Evolutionary conservation across 2,329 filamentous ascomycete species (phyloP), one percentile per base, ranked within the genome.

Genomic region (Aspergillus alliaceus): DNA sequence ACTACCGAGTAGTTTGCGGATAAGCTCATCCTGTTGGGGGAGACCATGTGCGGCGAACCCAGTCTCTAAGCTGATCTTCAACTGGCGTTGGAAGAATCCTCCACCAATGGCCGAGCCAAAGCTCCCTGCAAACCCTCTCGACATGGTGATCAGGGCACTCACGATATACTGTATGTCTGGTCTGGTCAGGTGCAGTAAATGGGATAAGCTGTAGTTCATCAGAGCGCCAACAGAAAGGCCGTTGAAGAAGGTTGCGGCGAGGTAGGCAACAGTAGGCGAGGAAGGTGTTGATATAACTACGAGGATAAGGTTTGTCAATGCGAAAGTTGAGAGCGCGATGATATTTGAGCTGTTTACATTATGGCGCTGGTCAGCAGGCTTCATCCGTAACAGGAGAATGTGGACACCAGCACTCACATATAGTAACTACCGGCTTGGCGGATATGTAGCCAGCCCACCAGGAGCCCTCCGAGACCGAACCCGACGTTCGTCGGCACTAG

Each of bases 91-190:
- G 69, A 93, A 93, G 53, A 90, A 79, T 0, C 91, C 91, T 2
- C 91, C 90, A 2, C 90, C 90, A 48, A 93, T 88, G 0, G 90
- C 86, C 1, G 88, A 89, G 2, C 91, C 90, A 65, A 96, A 95
- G 51, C 86, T 89, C 14, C 90, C 90, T 0, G 90, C 89, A 61
- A 95, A 93, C 5, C 90, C 90, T 4, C 91, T 83, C 74, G 93
- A 93, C 1, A 90, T 96, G 27, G 88, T 85, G 4, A 93, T 75
- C 40, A 96, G 78, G 12, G 90, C 89, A 0, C 88, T 91, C 3
- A 89, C 85, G 50, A 95, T 85, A 66, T 90, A 91, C 66, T 93
- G 89, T 1, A 86, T 85, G 6, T 84, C 80, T 0, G 84, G 79
- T 0, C 79, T 77, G 0, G 88, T 89, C 5, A 93, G 79, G 69